Percentiles rank a stretch among this genome's conserved stretches.
Conservation (phyloP, 441 rosid species). For the Adansonia gregorii region DNA sequence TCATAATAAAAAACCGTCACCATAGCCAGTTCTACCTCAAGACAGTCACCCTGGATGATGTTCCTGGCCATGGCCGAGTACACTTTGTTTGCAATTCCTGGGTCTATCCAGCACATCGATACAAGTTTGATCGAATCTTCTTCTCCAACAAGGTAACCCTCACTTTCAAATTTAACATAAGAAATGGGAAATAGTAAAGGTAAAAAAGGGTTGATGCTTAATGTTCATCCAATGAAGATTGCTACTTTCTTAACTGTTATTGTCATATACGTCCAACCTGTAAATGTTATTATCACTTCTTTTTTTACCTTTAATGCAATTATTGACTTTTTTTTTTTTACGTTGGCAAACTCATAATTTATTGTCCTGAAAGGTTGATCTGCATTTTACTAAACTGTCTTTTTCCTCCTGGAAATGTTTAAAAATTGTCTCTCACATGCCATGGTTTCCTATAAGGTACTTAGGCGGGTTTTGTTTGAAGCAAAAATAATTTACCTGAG, state of each 20-base stretch:
- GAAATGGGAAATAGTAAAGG: neutral
- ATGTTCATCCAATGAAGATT: neutral
- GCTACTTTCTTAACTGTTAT: no score
- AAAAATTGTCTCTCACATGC: neutral
- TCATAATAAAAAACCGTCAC: conserved; percentile 62
- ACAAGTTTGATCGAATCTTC: conserved; percentile 72
- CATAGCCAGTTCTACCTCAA: conserved; percentile 73
- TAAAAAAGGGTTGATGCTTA: neutral
- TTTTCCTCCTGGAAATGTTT: neutral
- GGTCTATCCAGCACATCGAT: conserved; percentile 74
- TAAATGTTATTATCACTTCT: no score
- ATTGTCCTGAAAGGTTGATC: conserved; percentile 12
- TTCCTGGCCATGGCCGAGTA: conserved; percentile 56
- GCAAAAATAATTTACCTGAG: no score
- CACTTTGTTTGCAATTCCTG: conserved; percentile 87
- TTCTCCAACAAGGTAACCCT: conserved; percentile 81
- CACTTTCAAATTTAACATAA: neutral
- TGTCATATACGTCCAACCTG: no score
- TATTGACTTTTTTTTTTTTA: neutral
- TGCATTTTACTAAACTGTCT: neutral
- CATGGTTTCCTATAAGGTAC: no score
- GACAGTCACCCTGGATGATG: conserved; percentile 58
- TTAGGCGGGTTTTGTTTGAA: no score
- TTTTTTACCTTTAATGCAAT: neutral
- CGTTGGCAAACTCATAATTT: neutral